phyloP scores from a whole-genome alignment of 106 monocot species.

The Amphibolis antarctica region DNA sequence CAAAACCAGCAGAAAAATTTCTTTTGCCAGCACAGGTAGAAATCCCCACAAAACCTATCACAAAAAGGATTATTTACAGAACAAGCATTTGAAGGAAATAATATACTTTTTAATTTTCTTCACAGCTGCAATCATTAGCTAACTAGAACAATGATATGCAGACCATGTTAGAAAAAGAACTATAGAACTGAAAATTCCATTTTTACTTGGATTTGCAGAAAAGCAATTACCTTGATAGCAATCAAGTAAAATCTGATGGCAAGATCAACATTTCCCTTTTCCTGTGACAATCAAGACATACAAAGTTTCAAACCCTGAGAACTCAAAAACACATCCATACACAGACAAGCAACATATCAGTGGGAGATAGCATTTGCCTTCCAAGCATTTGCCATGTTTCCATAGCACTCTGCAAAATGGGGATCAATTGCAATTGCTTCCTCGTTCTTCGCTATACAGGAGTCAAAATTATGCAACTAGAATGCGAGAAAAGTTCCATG shows the following conservation, averaged over 20 bases:
- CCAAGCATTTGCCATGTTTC: constrained; percentile 99
- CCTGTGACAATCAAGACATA: constrained; percentile 24
- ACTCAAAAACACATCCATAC: neutral
- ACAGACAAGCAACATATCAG: neutral
- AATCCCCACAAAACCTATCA: too few species aligned
- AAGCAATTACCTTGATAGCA: constrained; percentile 52
- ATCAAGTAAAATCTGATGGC: constrained; percentile 73
- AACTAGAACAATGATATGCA: neutral
- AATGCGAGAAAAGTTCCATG: neutral
- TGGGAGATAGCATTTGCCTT: constrained; percentile 33
- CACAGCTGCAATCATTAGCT: too few species aligned
- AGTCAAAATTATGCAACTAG: constrained; percentile 85
- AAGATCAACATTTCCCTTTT: constrained; percentile 87
- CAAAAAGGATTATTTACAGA: too few species aligned
- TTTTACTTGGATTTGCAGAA: too few species aligned
- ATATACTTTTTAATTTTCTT: too few species aligned
- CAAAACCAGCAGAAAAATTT: too few species aligned
- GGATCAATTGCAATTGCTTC: constrained; percentile 84
- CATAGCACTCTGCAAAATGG: constrained; percentile 87
- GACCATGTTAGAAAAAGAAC: neutral
- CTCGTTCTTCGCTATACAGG: constrained; percentile 84
- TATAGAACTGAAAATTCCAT: neutral
- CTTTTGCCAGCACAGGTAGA: too few species aligned
- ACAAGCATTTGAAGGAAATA: too few species aligned
- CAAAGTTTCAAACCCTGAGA: neutral